Evolutionary conservation across 441 rosid genomes (phyloP), one percentile per base, ranked within the genome.

Genomic region (Populus hybrid): DNA sequence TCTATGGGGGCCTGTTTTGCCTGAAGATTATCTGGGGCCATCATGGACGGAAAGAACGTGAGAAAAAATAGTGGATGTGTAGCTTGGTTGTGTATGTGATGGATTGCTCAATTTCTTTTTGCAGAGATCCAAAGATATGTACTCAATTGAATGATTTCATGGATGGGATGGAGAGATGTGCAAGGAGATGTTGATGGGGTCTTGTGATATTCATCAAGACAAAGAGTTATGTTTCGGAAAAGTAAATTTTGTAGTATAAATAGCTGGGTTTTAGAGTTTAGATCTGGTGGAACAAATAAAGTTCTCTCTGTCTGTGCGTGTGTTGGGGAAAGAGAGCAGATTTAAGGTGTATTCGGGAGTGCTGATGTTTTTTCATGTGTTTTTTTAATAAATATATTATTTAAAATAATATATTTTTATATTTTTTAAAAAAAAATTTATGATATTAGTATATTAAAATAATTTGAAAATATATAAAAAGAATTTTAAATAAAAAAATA

Each of bases 1-100:
- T 85, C 86, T 79, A 84, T 84, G 21, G 81, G 9, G 19, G 76
- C 71, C 76, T 78, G 85, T 72, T 83, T 87, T n/a, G 84, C 79
- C n/a, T 78, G 86, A 72, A 80, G 82, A 81, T 78, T 84, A 74
- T 85, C 83, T n/a, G 85, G 83, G 70, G 91, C 83, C 87, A 88
- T 88, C 84, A 83, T 89, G 81, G 80, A 71, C 67, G 23, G 75
- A 64, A 34, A 14, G 19, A 42, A 30, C 4, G 32, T 30, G 32
- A 30, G 32, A 30, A 30, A 30, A 30, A 30, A 16, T 53, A 50
- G n/a, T 50, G 6, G 59, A 50, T 50, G 59, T 50, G 57, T 0
- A 46, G 5, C 6, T 16, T 16, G 61, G 61, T 5, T 53, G 61
- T 53, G 61, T 53, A 53, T 53, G 61, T 18, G 61, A 53, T 53